These are phyloP conservation scores for Gaertneriomyces semiglobifer DNA, from an alignment of 192 early-diverging fungal species.

Conservation along the genomic window DNA sequence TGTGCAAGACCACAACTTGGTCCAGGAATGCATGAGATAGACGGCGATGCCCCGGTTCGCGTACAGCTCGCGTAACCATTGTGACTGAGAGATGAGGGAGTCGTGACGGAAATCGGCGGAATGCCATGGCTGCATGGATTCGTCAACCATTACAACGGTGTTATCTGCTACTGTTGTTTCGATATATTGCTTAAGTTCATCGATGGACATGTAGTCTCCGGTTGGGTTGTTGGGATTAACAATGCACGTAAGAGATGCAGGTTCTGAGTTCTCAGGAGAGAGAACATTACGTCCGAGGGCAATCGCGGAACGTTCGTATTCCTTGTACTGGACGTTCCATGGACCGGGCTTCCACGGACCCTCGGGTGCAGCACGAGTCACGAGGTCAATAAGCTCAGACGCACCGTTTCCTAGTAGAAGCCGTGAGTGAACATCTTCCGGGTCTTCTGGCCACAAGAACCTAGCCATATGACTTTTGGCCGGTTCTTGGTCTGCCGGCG, in stretches of 20 bases:
- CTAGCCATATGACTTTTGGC: slow-evolving; percentile 75
- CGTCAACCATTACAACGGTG: slow-evolving; percentile 79
- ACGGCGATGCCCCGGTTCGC: slow-evolving; percentile 66
- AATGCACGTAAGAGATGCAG: slow-evolving; percentile 72
- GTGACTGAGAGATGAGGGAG: slow-evolving; percentile 73
- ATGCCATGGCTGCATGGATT: slow-evolving; percentile 95
- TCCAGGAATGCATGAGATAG: slow-evolving; percentile 91
- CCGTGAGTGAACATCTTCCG: slow-evolving; percentile 53
- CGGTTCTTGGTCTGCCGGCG: slow-evolving; percentile 88
- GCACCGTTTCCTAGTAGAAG: slow-evolving; percentile 86
- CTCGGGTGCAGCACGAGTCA: slow-evolving; percentile 69
- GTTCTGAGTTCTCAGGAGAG: slow-evolving; percentile 46
- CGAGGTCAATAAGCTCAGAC: slow-evolving; percentile 85
- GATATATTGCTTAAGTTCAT: slow-evolving; percentile 74
- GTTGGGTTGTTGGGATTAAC: slow-evolving; percentile 94
- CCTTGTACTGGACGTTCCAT: slow-evolving; percentile 72
- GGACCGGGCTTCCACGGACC: slow-evolving; percentile 85
- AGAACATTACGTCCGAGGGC: slow-evolving; percentile 71
- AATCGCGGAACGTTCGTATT: slow-evolving; percentile 82
- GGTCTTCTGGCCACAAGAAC: slow-evolving; percentile 72
- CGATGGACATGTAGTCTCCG: slow-evolving; percentile 75
- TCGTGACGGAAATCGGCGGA: slow-evolving; percentile 74
- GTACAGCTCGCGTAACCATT: slow-evolving; percentile 62
- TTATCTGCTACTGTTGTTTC: slow-evolving; percentile 69
- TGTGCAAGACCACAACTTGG: slow-evolving; percentile 91